These are phyloP conservation scores for Paecilomyces variotii DNA, from an alignment of 2,329 filamentous ascomycete species.

Conservation along the genomic window DNA sequence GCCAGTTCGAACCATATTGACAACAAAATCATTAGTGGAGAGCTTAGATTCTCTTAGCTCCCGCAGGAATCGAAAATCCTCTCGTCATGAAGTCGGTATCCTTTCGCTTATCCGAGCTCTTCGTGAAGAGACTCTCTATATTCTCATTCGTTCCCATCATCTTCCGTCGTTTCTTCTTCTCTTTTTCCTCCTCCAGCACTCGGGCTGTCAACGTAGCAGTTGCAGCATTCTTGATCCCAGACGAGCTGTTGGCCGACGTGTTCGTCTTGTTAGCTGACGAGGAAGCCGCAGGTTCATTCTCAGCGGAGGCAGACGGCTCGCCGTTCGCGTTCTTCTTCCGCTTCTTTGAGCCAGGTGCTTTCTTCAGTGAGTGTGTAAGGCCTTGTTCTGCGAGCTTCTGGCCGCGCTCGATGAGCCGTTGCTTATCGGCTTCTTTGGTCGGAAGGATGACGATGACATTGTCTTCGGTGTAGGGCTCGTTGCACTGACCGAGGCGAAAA, in stretches of 20 bases:
- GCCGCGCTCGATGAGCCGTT: slow-evolving; percentile 56
- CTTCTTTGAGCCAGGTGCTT: slow-evolving; percentile 58
- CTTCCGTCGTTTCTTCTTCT: slow-evolving; percentile 70
- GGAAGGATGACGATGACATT: slow-evolving; percentile 81
- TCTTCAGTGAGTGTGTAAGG: slow-evolving; percentile 82
- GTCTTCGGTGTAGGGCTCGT: slow-evolving; percentile 60
- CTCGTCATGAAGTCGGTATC: slow-evolving; percentile 52
- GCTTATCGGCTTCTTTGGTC: slow-evolving; percentile 60
- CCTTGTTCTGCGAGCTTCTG: slow-evolving; percentile 63
- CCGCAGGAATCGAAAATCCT: slow-evolving; percentile 45
- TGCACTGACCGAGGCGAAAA: slow-evolving; percentile 50
- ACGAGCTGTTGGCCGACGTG: slow-evolving; percentile 16
- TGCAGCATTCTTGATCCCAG: slow-evolving; percentile 77
- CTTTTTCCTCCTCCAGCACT: slow-evolving; percentile 80
- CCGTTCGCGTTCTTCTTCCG: slow-evolving; percentile 62
- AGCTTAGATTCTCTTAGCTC: slow-evolving; percentile 27
- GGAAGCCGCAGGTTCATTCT: slow-evolving; percentile 9
- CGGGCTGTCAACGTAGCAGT: slow-evolving; percentile 80
- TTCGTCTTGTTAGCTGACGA: slow-evolving; percentile 5
- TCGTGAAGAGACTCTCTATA: slow-evolving; percentile 47
- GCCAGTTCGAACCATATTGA: slow-evolving; percentile 3
- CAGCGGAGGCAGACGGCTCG: slow-evolving; percentile 24
- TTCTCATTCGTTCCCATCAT: slow-evolving; percentile 54
- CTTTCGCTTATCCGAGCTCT: slow-evolving; percentile 33
- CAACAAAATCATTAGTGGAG: not conserved